Base-by-base conservation (phyloP, 202 grass and related monocot species). In the Digitaria exilis region DNA sequence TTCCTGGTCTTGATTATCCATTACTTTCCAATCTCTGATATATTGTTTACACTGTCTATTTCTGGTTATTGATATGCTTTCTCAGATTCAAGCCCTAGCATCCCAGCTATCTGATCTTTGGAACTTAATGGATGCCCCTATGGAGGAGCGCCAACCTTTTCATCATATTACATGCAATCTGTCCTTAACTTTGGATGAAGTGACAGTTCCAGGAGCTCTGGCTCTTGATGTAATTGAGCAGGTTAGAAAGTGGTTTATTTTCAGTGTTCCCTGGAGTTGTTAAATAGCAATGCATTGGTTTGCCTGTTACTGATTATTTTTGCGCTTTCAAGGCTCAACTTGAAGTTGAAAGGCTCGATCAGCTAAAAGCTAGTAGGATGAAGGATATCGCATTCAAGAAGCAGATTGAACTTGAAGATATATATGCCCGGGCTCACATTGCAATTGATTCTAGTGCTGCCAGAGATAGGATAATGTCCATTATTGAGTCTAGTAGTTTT, bases 321-420 rank as follows among this genome's bases (percentile, higher is more conserved):
- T 82, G 49, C 73, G 52, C 29, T 89, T 65, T 70, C 30, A 75
- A 98, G 96, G 87, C 87, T 73, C 84, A 89, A 83, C 46, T 82
- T 74, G 93, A 96, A 90, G 93, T 94, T 59, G 85, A 96, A 87
- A 98, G 87, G 89, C 70, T 98, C 49, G 96, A 98, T 87, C 87
- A 94, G 81, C 85, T 98, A 32, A 98, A 96, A 85, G 87, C 91
- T 56, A 92, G 76, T 57, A 93, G 89, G 82, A 98, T 98, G 91
- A 98, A 95, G 91, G 96, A 98, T 79, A 96, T 98, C 31, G 89
- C 96, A 62, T 91, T 92, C 79, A 98, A 92, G 76, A 92, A 86
- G 85, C 96, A 96, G 83, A 81, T 76, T 71, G 93, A 96, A 71
- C 89, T 98, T 65, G 96, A 98, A 87, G 93, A 94, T 74, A 98